Evolutionary conservation across 2,329 filamentous ascomycete genomes (phyloP), one percentile per base, ranked within the genome.

Genomic region (Apiospora hydei): DNA sequence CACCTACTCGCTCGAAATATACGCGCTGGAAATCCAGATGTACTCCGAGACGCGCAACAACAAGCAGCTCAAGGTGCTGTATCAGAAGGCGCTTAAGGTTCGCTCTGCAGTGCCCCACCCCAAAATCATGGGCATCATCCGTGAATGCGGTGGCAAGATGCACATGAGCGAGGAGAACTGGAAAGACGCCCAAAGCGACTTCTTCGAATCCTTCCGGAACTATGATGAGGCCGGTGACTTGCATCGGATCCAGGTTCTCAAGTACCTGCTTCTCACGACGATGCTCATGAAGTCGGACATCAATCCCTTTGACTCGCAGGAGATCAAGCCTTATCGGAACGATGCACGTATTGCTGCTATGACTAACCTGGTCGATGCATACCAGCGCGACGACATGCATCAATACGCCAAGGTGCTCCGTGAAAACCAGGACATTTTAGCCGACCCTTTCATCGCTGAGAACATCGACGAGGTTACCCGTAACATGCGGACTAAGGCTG

Each of bases 151-250:
- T 78, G 96, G 96, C 77, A 99, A 99, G 87, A 99, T 99, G 96
- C 95, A 98, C 85, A 98, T 99, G 96, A 96, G 94, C 82, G 96
- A 99, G 87, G 96, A 98, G 85, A 98, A 98, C 82, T 99, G 96
- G 96, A 94, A 96, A 81, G 94, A 95, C 79, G 96, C 96, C 0
- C 95, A 98, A 83, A 96, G 92, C 77, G 96, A 98, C 85, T 99
- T 99, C 83, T 98, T 98, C 82, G 96, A 99, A 82, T 97, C 96
- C 0, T 99, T 99, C 86, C 93, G 95, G 72, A 98, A 98, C 85
- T 99, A 98, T 84, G 96, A 99, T 81, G 96, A 99, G 85, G 96
- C 96, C 53, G 96, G 96, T 66, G 98, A 95, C 38, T 89, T 98
- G 78, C 96, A 98, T 82, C 91, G 96, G 67, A 98, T 98, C 77